Base-by-base conservation (phyloP, 495 filamentous ascomycete species). In the Letharia columbiana region DNA sequence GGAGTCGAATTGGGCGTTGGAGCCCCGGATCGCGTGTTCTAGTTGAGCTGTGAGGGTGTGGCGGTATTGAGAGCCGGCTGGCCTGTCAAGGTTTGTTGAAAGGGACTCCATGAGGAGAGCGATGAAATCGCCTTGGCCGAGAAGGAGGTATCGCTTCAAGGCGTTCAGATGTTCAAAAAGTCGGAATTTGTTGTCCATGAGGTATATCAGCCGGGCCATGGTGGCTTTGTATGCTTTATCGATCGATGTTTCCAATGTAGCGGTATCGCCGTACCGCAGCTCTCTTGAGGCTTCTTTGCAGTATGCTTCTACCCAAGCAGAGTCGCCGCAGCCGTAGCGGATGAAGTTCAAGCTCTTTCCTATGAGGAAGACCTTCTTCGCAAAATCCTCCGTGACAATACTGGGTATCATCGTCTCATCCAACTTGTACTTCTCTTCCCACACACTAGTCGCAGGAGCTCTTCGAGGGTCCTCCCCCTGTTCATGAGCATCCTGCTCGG, bases 341-440 rank as follows among this genome's bases (percentile, higher is more conserved):
- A 98, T 97, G 77, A 99, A 99, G 76, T 99, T 99, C 35, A 99
- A 78, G 17, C 91, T 95, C 75, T 99, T 99, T 44, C 95, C 95
- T 69, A 98, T 99, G 13, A 98, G 79, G 69, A 97, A 98, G 31
- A 97, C 89, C 71, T 96, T 96, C 64, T 94, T 89, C 0, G 94
- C 91, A 77, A 98, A 97, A 41, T 96, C 90, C 61, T 86, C 82
- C 5, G 90, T 92, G 57, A 97, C 90, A 67, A 99, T 96, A 44
- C 87, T 91, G 9, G 95, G 95, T 28, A 96, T 86, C 88, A 97
- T 93, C 18, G 83, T 78, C 65, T 90, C 84, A 67, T 89, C 86
- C 52, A 98, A 79, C 72, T 89, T 88, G 79, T 98, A 99, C 72
- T 99, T 98, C 73, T 94, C 91, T 73, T 98, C 92, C 95, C 95